Evolutionary conservation across 345 rosid genomes (phyloP).

Genomic region (Populus nigra): DNA sequence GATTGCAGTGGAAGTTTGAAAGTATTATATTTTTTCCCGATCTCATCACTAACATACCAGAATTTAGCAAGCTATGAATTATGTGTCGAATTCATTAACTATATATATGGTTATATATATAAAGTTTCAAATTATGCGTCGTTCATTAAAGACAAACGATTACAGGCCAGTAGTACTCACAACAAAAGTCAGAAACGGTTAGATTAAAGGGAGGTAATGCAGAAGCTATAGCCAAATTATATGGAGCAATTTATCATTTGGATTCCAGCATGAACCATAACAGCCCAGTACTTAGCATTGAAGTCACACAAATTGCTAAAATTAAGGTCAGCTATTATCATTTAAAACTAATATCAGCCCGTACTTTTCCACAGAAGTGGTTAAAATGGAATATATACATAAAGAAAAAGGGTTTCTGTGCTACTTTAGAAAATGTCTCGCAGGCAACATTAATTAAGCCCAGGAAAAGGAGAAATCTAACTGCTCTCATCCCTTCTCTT

Average conservation of each 20-base stretch:
- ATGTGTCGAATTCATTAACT: no score
- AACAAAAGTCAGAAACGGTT: not conserved
- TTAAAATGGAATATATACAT: not conserved
- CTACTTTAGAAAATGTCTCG: not conserved
- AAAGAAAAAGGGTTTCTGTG: not conserved
- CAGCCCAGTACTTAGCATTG: not conserved
- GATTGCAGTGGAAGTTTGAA: no score
- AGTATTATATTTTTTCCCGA: no score
- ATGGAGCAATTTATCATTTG: constrained; percentile 4
- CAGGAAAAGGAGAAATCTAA: not conserved
- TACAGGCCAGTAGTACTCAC: no score
- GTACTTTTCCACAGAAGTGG: not conserved
- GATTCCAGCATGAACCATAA: not conserved
- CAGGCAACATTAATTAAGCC: not conserved
- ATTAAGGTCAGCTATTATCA: constrained; percentile 1
- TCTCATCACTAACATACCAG: no score
- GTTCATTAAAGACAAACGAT: no score
- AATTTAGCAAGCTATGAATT: no score
- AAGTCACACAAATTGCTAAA: constrained; percentile 9
- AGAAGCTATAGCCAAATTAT: not conserved
- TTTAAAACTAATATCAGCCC: not conserved
- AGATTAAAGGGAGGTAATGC: not conserved
- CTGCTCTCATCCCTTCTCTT: not conserved
- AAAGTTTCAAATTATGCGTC: no score
- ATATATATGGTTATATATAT: no score